phyloP scores from a whole-genome alignment of 768 basidiomycete species.

The Suillus lakei region DNA sequence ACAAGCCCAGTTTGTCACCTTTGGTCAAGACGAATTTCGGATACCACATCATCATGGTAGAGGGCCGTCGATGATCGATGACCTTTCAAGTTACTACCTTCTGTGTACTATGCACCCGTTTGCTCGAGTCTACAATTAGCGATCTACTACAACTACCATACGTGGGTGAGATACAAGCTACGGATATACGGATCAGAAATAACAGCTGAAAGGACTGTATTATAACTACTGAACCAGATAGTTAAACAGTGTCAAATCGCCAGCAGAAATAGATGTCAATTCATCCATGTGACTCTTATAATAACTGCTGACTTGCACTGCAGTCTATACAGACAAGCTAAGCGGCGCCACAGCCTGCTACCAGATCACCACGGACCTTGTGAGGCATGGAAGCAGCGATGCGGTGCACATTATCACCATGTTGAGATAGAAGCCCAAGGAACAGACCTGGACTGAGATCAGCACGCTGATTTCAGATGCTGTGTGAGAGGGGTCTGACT shows the following conservation, averaged over 20 bases:
- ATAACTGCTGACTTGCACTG: slow-evolving; percentile 57
- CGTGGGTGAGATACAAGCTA: slow-evolving; percentile 7
- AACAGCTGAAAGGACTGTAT: neutral
- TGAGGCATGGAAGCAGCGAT: slow-evolving; percentile 71
- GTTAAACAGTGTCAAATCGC: neutral
- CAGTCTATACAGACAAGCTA: slow-evolving; percentile 44
- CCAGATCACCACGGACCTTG: slow-evolving; percentile 45
- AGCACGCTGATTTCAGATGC: slow-evolving; percentile 15
- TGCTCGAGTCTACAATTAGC: slow-evolving; percentile 6
- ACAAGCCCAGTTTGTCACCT: slow-evolving; percentile 72
- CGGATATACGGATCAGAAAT: slow-evolving; percentile 11
- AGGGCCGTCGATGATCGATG: slow-evolving; percentile 63
- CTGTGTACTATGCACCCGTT: neutral
- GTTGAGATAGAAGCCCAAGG: slow-evolving; percentile 56
- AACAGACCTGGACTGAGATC: slow-evolving; percentile 45
- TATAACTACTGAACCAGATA: neutral
- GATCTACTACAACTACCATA: slow-evolving; percentile 6
- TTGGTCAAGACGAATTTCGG: slow-evolving; percentile 85
- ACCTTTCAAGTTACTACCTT: slow-evolving; percentile 8
- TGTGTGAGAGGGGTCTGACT: slow-evolving; percentile 40
- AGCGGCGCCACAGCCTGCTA: slow-evolving; percentile 10
- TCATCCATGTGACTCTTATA: slow-evolving; percentile 39
- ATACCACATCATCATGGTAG: slow-evolving; percentile 92
- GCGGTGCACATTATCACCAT: slow-evolving; percentile 71
- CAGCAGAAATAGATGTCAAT: neutral